Evolutionary conservation across 139 green algal genomes (phyloP), one percentile per base, ranked within the genome.

Genomic region (Auxenochlorella pyrenoidosa): DNA sequence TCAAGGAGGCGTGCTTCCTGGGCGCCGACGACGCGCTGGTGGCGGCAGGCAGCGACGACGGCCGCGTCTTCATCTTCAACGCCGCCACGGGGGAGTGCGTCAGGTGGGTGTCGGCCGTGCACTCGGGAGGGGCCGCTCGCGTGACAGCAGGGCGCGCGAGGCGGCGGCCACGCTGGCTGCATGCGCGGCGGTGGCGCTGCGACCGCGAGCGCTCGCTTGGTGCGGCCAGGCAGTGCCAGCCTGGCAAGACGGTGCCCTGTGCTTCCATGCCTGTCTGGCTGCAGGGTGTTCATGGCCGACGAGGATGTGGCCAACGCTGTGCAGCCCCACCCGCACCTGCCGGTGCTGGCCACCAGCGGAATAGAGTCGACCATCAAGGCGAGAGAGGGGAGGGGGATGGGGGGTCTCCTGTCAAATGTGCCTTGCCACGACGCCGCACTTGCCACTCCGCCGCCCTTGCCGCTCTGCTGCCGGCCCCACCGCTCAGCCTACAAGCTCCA

Each of bases 1-100:
- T 98, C 88, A 98, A 98, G 92, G 96, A 98, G 87, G 90, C 89
- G 0, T 82, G 65, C 32, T 98, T 97, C 79, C 19, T 97, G 41
- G 94, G 94, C 26, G 32, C 73, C 0, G 82, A 92, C 15, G 96
- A 97, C 75, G 54, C 68, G 4, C 78, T 97, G 82, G 92, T 98
- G n/a, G 96, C 94, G 1, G 93, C 88, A 72, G 94, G 95, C 41
- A 93, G 85, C 58, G 96, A 98, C 83, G 93, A 95, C 72, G 96
- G 96, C n/a, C 87, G 87, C 16, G 92, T 97, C 32, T 97, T 94
- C 85, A 91, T 98, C 36, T 98, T 96, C 85, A 76, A 93, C 38
- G 91, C 94, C 0, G 84, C 81, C 71, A 84, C 28, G 30, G 89
- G 85, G n/a, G 70, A 85, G 13, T 81, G 80, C 80, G 8, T 90